phyloP scores from a whole-genome alignment of 2,329 filamentous ascomycete species.

The Lasiodiplodia gonubiensis region DNA sequence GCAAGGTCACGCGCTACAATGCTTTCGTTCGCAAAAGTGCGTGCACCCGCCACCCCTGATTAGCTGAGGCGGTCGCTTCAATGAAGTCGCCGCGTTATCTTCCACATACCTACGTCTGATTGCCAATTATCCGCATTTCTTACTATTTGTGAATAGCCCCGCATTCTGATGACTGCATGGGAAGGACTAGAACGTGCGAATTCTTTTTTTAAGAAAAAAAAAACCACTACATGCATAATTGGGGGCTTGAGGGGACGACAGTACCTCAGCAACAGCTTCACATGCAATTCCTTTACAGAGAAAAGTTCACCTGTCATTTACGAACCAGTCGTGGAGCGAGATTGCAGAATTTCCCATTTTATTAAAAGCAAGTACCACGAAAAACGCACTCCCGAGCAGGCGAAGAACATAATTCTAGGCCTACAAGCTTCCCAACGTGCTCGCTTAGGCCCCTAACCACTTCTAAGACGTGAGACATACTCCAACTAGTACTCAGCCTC shows the following conservation, averaged over 20 bases:
- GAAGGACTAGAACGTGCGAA: no score
- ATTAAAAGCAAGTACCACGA: slow-evolving; percentile 27
- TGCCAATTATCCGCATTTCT: neutral
- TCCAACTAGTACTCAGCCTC: slow-evolving; percentile 55
- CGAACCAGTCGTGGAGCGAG: neutral
- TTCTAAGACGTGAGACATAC: slow-evolving; percentile 12
- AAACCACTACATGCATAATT: no score
- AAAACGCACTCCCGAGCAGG: slow-evolving; percentile 23
- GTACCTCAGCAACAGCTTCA: neutral
- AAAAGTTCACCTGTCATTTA: neutral
- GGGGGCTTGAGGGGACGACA: neutral
- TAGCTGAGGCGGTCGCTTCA: neutral
- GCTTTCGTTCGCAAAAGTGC: neutral
- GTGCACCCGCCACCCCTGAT: neutral
- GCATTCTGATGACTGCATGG: neutral
- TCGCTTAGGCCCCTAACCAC: slow-evolving; percentile 22
- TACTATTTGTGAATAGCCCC: neutral
- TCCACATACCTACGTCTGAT: neutral
- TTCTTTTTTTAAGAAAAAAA: no score
- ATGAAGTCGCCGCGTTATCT: neutral
- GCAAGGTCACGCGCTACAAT: neutral
- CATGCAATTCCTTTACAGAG: neutral
- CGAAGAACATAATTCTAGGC: slow-evolving; percentile 28
- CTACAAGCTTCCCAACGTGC: slow-evolving; percentile 15
- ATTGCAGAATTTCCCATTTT: slow-evolving; percentile 26